Evolutionary conservation across 2,329 filamentous ascomycete genomes (phyloP).

Genomic region (Penicillium sp.): DNA sequence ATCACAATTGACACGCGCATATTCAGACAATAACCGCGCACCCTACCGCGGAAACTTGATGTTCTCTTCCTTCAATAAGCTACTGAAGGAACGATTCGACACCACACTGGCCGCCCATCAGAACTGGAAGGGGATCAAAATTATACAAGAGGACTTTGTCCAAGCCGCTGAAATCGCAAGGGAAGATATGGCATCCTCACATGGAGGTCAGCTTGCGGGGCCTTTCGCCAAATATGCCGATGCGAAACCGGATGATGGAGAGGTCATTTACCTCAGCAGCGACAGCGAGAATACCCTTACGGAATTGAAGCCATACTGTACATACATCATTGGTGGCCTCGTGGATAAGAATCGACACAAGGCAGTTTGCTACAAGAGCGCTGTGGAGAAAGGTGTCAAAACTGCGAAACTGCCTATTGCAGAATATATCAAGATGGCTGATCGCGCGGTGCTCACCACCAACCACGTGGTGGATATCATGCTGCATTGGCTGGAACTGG

Average conservation of each 20-base stretch:
- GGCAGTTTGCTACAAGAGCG: slow-evolving; percentile 85
- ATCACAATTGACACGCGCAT: slow-evolving; percentile 82
- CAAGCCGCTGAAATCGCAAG: slow-evolving; percentile 69
- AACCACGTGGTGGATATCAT: slow-evolving; percentile 98
- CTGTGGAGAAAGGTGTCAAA: slow-evolving; percentile 73
- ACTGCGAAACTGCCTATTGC: slow-evolving; percentile 93
- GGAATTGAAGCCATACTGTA: slow-evolving; percentile 82
- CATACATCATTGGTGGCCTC: slow-evolving; percentile 90
- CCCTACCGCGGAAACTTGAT: slow-evolving; percentile 72
- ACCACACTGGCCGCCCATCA: slow-evolving; percentile 74
- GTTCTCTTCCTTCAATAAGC: slow-evolving; percentile 74
- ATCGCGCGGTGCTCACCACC: slow-evolving; percentile 82
- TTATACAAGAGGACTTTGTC: slow-evolving; percentile 75
- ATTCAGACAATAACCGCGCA: slow-evolving; percentile 81
- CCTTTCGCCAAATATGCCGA: slow-evolving; percentile 54
- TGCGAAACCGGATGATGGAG: slow-evolving; percentile 49
- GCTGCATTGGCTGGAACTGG: slow-evolving; percentile 86
- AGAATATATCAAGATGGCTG: slow-evolving; percentile 91
- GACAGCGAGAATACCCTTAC: slow-evolving; percentile 87
- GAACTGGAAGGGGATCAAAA: slow-evolving; percentile 78
- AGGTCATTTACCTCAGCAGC: slow-evolving; percentile 86
- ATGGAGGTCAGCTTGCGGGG: slow-evolving; percentile 64
- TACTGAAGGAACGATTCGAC: slow-evolving; percentile 81
- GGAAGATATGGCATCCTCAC: slow-evolving; percentile 65
- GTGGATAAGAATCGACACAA: slow-evolving; percentile 98